phyloP scores from a whole-genome alignment of 1,139 yeast species.

The Lipomyces yarrowii region DNA sequence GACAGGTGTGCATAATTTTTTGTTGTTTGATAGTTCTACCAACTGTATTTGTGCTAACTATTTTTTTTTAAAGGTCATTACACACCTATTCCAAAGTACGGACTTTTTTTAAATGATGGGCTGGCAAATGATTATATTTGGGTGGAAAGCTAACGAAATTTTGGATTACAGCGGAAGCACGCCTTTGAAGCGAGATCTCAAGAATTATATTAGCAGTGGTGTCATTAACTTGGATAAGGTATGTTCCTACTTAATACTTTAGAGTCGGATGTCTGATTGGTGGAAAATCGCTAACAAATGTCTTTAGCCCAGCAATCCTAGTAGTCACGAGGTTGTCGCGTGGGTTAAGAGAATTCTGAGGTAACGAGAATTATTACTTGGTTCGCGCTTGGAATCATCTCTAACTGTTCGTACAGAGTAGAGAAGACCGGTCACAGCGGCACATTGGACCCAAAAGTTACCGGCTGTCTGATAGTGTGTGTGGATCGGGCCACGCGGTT shows the following conservation, averaged over 20 bases:
- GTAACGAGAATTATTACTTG: conserved; percentile 9
- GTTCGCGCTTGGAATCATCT: background rate
- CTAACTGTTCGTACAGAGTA: conserved; percentile 43
- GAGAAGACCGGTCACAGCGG: conserved; percentile 99
- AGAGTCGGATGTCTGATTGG: background rate
- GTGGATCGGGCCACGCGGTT: conserved; percentile 96
- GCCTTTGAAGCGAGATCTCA: conserved; percentile 91
- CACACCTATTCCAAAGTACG: conserved; percentile 35
- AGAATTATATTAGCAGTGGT: conserved; percentile 88
- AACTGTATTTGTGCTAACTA: background rate
- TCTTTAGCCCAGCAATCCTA: conserved; percentile 30
- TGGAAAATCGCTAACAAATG: background rate
- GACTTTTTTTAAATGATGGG: background rate
- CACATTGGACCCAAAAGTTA: conserved; percentile 97
- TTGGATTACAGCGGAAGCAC: conserved; percentile 68
- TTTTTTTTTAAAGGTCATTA: conserved; percentile 31
- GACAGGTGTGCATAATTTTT: conserved; percentile 73
- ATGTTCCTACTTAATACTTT: background rate
- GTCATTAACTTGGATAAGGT: conserved; percentile 90
- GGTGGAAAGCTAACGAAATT: background rate
- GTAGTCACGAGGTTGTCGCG: conserved; percentile 90
- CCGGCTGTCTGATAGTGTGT: conserved; percentile 97
- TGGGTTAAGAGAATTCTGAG: conserved; percentile 97
- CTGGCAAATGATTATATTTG: background rate
- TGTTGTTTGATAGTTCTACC: background rate